These are phyloP conservation scores for Hanseniaspora vineae DNA, from an alignment of 805 yeast genomes.

Conservation along the genomic window DNA sequence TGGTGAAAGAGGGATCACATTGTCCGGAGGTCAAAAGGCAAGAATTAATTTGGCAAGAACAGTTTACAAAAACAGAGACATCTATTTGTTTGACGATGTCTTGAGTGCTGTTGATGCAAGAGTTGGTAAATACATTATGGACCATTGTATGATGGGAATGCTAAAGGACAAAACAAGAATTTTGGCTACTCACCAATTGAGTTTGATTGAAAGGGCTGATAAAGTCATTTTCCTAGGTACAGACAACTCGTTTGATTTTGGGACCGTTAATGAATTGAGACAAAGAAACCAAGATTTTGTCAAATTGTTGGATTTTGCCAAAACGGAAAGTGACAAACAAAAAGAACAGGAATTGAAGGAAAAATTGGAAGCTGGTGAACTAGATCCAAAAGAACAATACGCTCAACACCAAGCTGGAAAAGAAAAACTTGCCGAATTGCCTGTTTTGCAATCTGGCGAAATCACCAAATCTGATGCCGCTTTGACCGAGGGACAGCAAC, in stretches of 20 bases:
- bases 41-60: constrained; percentile 60
- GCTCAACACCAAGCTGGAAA: constrained; percentile 7
- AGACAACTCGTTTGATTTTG: constrained; percentile 44
- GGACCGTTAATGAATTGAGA: constrained; percentile 40
- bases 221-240: constrained; percentile 49
- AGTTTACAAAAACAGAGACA: constrained; percentile 49
- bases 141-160: constrained; percentile 42
- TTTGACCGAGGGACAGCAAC: constrained; percentile 6
- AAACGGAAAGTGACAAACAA: constrained; percentile 15
- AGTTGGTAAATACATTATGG: constrained; percentile 59
- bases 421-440: too few species aligned
- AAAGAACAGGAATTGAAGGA: constrained; percentile 14
- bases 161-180: constrained; percentile 44
- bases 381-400: constrained; percentile 12
- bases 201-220: constrained; percentile 50
- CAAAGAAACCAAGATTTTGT: constrained; percentile 30
- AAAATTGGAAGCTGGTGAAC: constrained; percentile 16
- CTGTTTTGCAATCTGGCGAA: too few species aligned
- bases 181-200: constrained; percentile 67
- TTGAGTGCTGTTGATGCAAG: constrained; percentile 69
- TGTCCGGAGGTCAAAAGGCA: constrained; percentile 75
- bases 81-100: constrained; percentile 58
- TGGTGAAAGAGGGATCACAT: constrained; percentile 66
- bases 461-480: background rate
- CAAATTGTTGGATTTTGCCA: constrained; percentile 33